Conservation (phyloP, 352 stramenopile genomes). For the Phytophthora ohioensis region DNA sequence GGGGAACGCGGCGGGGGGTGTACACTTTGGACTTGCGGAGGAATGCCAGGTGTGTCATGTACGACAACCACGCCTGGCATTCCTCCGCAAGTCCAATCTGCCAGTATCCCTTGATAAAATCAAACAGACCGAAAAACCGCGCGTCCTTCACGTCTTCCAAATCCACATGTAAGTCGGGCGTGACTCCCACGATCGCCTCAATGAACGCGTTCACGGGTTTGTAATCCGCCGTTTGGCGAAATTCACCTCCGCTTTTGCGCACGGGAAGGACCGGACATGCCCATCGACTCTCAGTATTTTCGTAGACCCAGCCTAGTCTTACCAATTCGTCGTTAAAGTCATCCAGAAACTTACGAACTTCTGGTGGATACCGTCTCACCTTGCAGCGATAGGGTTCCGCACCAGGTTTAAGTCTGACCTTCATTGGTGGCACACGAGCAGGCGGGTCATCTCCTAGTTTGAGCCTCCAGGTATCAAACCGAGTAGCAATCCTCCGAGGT, state of each 20-base stretch:
- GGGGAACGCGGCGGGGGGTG: not conserved
- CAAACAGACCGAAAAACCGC: not conserved
- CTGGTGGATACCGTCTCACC: not conserved
- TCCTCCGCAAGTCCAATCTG: not conserved
- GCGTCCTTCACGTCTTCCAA: not conserved
- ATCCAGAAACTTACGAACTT: not conserved
- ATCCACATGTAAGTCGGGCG: too few species aligned
- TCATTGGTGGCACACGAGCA: not conserved
- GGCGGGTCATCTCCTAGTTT: not conserved
- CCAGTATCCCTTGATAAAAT: not conserved
- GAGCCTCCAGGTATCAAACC: not conserved
- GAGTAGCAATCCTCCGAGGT: not conserved
- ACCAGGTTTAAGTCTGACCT: not conserved
- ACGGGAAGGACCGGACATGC: not conserved
- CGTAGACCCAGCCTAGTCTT: not conserved
- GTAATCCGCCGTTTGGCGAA: too few species aligned
- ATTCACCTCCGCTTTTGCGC: not conserved
- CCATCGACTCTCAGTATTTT: not conserved
- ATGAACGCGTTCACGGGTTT: too few species aligned
- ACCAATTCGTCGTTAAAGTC: not conserved
- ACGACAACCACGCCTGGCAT: not conserved
- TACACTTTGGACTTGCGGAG: too few species aligned
- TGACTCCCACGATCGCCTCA: too few species aligned
- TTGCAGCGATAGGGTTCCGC: not conserved
- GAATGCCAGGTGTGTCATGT: conserved; percentile 2